Percentiles rank a stretch among this genome's conserved stretches.
These are phyloP conservation scores for Alternaria ethzedia DNA, from an alignment of 2,329 filamentous ascomycete species.

Conservation along the genomic window DNA sequence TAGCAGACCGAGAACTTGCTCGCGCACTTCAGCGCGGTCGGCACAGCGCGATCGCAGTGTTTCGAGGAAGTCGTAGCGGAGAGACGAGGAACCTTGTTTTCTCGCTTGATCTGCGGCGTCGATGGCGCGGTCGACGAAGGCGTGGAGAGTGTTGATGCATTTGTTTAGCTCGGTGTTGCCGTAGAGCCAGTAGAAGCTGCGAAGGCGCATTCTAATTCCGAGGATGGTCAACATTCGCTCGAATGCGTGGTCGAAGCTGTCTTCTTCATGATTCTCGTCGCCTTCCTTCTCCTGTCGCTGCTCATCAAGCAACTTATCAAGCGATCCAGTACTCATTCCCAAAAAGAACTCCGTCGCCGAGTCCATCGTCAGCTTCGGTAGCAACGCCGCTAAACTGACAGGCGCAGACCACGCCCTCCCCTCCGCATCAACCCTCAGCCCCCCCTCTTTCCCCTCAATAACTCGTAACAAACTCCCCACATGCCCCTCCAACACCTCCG, in stretches of 20 bases:
- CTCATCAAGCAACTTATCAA: background rate
- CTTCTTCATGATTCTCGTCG: background rate
- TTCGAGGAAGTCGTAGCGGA: conserved; percentile 11
- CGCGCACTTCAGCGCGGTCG: conserved; percentile 4
- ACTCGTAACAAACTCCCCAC: background rate
- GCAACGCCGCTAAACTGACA: conserved; percentile 1
- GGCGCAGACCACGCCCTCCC: background rate
- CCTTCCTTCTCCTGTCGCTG: background rate
- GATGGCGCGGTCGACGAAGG: conserved; percentile 5
- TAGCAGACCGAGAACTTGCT: conserved; percentile 58
- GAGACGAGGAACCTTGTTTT: background rate
- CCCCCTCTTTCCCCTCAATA: background rate
- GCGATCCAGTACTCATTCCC: conserved; percentile 1
- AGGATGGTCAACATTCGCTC: conserved; percentile 7
- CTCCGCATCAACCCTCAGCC: background rate
- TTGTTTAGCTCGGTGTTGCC: conserved; percentile 1
- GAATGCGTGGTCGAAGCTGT: conserved; percentile 4
- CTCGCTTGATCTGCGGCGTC: conserved; percentile 4
- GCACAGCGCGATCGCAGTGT: conserved; percentile 2
- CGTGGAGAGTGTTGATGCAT: conserved; percentile 2
- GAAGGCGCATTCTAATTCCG: conserved; percentile 6
- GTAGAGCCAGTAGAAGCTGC: conserved; percentile 9
- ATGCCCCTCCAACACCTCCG: conserved; percentile 6
- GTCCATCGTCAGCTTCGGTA: conserved; percentile 7
- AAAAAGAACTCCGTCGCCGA: conserved; percentile 7